Evolutionary conservation across 1,284 basidiomycete genomes (phyloP).

Genomic region (Cerioporus squamosus): DNA sequence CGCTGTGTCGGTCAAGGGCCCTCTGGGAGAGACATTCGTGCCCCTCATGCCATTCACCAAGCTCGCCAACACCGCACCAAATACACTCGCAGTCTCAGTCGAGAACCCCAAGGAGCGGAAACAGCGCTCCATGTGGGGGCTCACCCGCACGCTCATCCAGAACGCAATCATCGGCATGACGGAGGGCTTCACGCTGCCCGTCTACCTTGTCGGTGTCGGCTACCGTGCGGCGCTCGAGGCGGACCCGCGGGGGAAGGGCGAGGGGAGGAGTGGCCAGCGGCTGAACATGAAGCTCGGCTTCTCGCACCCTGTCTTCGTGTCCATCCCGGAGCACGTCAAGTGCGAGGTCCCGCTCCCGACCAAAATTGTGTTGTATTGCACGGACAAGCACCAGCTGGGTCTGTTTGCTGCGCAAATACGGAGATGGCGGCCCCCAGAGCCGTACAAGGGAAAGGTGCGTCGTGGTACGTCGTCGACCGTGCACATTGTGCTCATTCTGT

Average conservation of each 20-base stretch:
- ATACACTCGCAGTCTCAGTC: conserved; percentile 65
- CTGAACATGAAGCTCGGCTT: conserved; percentile 92
- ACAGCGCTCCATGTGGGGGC: conserved; percentile 92
- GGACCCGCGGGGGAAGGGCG: conserved; percentile 70
- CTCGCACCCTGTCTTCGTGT: conserved; percentile 85
- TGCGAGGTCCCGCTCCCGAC: conserved; percentile 74
- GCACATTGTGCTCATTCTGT: not conserved
- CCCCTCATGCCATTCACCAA: conserved; percentile 73
- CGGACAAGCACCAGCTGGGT: conserved; percentile 81
- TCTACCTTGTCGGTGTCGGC: conserved; percentile 94
- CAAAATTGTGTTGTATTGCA: conserved; percentile 70
- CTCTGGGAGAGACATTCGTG: conserved; percentile 74
- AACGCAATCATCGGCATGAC: conserved; percentile 94
- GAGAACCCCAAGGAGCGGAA: conserved; percentile 73
- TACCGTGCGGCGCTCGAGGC: conserved; percentile 90
- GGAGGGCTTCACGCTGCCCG: conserved; percentile 81
- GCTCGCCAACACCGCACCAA: conserved; percentile 56
- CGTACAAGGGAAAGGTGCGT: conserved; percentile 95
- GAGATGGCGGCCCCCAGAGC: conserved; percentile 88
- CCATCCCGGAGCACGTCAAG: conserved; percentile 82
- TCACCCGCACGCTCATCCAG: conserved; percentile 85
- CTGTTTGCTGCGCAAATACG: conserved; percentile 89
- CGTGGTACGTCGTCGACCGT: conserved; percentile 9
- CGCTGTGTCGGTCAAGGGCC: conserved; percentile 70
- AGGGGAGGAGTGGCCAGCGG: conserved; percentile 63